A percentile compares a stretch with the other conserved stretches of the same genome.
Evolutionary conservation across 352 stramenopile genomes (phyloP).

Genomic region (Phytophthora ramorum): DNA sequence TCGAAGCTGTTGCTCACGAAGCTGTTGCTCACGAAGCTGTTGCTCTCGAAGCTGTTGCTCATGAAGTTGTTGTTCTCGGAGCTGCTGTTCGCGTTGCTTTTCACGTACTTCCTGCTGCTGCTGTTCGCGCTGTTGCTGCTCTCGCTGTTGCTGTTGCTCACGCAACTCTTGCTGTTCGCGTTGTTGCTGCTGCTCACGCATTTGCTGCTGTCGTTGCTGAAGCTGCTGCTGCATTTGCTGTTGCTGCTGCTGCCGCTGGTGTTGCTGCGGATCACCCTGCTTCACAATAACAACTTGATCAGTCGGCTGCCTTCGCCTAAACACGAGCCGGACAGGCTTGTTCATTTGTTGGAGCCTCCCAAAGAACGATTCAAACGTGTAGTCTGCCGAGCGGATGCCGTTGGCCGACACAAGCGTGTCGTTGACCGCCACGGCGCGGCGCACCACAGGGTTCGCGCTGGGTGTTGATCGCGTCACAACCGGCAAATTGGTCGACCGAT

Average conservation of each 20-base stretch:
- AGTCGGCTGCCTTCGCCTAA: slow-evolving; percentile 50
- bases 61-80: slow-evolving; percentile 16
- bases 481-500: slow-evolving; percentile 67
- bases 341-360: slow-evolving; percentile 83
- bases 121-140: slow-evolving; percentile 31
- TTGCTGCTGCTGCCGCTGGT: slow-evolving; percentile 30
- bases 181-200: slow-evolving; percentile 32
- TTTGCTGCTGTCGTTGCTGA: slow-evolving; percentile 32
- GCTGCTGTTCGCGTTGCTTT: slow-evolving; percentile 9
- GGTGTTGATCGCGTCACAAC: slow-evolving; percentile 82
- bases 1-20: slow-evolving; percentile 14
- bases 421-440: slow-evolving; percentile 73
- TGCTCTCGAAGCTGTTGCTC: slow-evolving; percentile 27
- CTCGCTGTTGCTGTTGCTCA: slow-evolving; percentile 18
- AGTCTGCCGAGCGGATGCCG: slow-evolving; percentile 68
- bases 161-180: slow-evolving; percentile 14
- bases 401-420: slow-evolving; percentile 87
- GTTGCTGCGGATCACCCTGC: slow-evolving; percentile 39
- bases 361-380: slow-evolving; percentile 87
- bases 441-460: slow-evolving; percentile 72
- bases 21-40: slow-evolving; percentile 13
- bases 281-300: slow-evolving; percentile 44
- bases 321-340: slow-evolving; percentile 83
- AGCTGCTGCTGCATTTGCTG: slow-evolving; percentile 31
- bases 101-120: slow-evolving; percentile 3